Conservation (phyloP, 2,329 filamentous ascomycete genomes). For the Aspergillus spinulosporus region DNA sequence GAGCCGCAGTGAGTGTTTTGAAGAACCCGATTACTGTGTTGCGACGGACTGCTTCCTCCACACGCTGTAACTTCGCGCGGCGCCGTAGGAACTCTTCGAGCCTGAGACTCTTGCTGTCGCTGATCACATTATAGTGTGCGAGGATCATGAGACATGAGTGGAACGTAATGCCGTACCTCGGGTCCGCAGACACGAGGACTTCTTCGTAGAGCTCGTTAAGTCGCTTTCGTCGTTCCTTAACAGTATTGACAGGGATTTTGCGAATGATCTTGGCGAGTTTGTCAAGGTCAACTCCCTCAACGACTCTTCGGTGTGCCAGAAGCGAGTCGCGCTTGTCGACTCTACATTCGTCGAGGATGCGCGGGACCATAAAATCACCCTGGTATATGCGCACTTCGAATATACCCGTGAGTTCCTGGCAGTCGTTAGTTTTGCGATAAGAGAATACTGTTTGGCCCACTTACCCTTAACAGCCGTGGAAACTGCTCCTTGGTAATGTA, state of each 20-base stretch:
- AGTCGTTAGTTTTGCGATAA: constrained; percentile 13
- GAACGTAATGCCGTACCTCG: constrained; percentile 85
- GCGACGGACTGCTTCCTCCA: constrained; percentile 90
- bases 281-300: constrained; percentile 67
- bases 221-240: constrained; percentile 71
- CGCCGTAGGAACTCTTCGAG: constrained; percentile 93
- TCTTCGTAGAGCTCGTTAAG: constrained; percentile 98
- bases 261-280: constrained; percentile 72
- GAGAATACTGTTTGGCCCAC: constrained; percentile 25
- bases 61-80: constrained; percentile 83
- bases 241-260: constrained; percentile 70
- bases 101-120: constrained; percentile 90
- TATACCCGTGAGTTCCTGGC: constrained; percentile 78
- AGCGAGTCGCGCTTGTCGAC: constrained; percentile 54
- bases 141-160: constrained; percentile 91
- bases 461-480: constrained; percentile 76
- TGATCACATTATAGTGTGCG: constrained; percentile 98
- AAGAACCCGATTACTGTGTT: constrained; percentile 94
- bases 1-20: constrained; percentile 84
- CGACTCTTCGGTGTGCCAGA: constrained; percentile 39
- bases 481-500: constrained; percentile 90
- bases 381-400: constrained; percentile 98
- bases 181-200: constrained; percentile 88
- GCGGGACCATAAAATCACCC: constrained; percentile 80
- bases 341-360: constrained; percentile 81